Percentiles rank a stretch among this genome's conserved stretches.
These are phyloP conservation scores for Dactylis glomerata DNA, from an alignment of 176 grass and related monocot genomes.

Conservation along the genomic window DNA sequence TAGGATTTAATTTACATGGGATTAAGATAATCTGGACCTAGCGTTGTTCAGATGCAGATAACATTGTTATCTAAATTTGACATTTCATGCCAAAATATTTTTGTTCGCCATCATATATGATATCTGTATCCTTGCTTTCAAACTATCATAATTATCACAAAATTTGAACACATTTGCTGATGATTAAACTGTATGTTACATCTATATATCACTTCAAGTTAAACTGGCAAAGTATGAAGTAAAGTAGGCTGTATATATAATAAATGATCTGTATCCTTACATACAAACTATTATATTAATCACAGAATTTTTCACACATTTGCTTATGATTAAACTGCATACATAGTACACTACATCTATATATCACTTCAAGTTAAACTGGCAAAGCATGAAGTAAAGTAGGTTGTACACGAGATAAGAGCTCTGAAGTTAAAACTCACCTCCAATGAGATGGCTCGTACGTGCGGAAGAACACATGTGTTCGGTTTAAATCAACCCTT, in stretches of 20 bases:
- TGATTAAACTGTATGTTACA: neutral
- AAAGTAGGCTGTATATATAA: neutral
- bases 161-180: neutral
- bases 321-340: neutral
- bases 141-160: neutral
- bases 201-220: neutral
- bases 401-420: neutral
- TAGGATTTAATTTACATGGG: neutral
- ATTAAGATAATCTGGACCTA: neutral
- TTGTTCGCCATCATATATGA: neutral
- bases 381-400: neutral
- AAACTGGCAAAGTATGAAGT: neutral
- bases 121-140: neutral
- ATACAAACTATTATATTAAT: neutral
- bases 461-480: conserved; percentile 92
- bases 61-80: neutral
- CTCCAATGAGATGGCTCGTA: conserved; percentile 99
- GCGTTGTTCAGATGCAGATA: neutral
- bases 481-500: conserved; percentile 71
- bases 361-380: neutral
- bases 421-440: conserved; percentile 29
- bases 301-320: neutral
- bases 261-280: neutral
- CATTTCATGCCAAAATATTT: neutral
- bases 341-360: neutral